These are phyloP conservation scores for Lactarius indigo DNA, from an alignment of 768 basidiomycete species.

Conservation along the genomic window DNA sequence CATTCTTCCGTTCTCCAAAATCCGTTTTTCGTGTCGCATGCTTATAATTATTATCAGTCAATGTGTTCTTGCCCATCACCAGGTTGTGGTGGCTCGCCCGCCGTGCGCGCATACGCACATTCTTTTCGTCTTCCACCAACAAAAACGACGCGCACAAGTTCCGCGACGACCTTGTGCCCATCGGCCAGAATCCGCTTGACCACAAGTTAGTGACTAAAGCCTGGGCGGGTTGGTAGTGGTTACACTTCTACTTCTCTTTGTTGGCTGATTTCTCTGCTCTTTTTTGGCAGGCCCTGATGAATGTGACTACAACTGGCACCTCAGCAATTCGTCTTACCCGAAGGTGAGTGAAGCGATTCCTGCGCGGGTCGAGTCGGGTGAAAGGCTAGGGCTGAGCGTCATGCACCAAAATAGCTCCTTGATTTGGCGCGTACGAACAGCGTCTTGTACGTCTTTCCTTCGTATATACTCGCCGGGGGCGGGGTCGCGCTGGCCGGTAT, in stretches of 20 bases:
- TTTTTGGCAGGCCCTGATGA: conserved; percentile 59
- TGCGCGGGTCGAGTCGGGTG: neutral
- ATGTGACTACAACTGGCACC: conserved; percentile 67
- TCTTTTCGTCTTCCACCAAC: conserved; percentile 6
- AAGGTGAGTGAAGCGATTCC: conserved; percentile 44
- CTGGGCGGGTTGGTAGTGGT: conserved; percentile 23
- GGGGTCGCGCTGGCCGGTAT: conserved; percentile 54
- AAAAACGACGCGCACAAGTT: conserved; percentile 6
- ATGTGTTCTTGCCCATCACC: conserved; percentile 13
- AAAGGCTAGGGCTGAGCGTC: neutral
- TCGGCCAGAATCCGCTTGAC: conserved; percentile 29
- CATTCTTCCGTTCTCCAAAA: neutral
- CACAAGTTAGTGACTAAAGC: conserved; percentile 18
- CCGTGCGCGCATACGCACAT: conserved; percentile 11
- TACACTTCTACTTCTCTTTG: neutral
- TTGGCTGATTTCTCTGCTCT: neutral
- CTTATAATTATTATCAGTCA: conserved; percentile 3
- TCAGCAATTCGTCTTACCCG: conserved; percentile 80
- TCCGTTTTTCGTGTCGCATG: neutral
- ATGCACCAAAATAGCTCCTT: conserved; percentile 28
- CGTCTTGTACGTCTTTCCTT: conserved; percentile 49
- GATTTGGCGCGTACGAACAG: conserved; percentile 43
- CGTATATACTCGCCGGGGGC: conserved; percentile 56
- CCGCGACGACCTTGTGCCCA: conserved; percentile 23
- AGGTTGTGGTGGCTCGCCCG: conserved; percentile 7